These are phyloP conservation scores for Lentinula boryana DNA, from an alignment of 768 basidiomycete genomes.

Conservation along the genomic window DNA sequence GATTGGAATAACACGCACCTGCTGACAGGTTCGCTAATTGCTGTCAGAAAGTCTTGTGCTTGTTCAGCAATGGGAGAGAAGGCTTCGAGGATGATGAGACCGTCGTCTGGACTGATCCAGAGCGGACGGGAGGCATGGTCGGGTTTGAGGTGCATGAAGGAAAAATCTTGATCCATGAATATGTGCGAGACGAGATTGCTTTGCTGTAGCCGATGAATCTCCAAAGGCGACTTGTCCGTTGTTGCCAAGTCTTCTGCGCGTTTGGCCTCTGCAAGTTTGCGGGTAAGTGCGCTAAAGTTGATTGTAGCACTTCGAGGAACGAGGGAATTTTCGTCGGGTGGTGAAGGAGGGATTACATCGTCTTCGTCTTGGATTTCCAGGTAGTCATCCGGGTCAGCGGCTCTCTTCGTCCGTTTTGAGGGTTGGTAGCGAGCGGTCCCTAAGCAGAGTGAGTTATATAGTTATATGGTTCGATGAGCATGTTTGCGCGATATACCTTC, in stretches of 20 bases:
- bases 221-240: constrained; percentile 39
- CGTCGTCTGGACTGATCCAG: constrained; percentile 93
- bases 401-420: constrained; percentile 35
- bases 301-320: constrained; percentile 76
- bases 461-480: not conserved
- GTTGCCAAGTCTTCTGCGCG: constrained; percentile 38
- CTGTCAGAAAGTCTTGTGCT: constrained; percentile 97
- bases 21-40: constrained; percentile 98
- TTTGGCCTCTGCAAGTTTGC: constrained; percentile 66
- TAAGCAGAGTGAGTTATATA: not conserved
- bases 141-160: constrained; percentile 78
- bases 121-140: constrained; percentile 91
- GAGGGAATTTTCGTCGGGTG: constrained; percentile 33
- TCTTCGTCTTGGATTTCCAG: constrained; percentile 39
- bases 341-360: constrained; percentile 46
- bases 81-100: constrained; percentile 92
- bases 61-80: constrained; percentile 98
- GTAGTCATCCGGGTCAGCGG: constrained; percentile 50
- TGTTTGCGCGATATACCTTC: not conserved
- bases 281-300: constrained; percentile 78
- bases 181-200: constrained; percentile 75
- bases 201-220: constrained; percentile 66
- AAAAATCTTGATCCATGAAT: constrained; percentile 82
- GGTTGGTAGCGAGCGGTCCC: not conserved
- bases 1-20: constrained; percentile 52